Conservation (phyloP, 73 alveolate genomes). For the Stentor roeselii region DNA sequence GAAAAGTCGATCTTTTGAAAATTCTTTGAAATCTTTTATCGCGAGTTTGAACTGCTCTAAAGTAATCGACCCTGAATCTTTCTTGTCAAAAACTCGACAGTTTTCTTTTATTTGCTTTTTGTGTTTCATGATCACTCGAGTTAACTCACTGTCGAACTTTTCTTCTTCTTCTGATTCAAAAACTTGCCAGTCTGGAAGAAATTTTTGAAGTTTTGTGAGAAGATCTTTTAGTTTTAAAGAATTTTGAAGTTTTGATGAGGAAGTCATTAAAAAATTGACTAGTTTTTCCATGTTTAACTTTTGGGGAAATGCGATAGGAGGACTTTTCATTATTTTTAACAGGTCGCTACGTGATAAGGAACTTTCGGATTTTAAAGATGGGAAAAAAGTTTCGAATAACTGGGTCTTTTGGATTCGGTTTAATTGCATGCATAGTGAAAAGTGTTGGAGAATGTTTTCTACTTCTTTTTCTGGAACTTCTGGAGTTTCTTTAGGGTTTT, state of each 20-base stretch:
- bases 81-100: background rate
- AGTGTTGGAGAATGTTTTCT: background rate
- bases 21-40: background rate
- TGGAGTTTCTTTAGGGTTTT: background rate
- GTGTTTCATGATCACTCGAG: background rate
- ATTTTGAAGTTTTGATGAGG: background rate
- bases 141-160: slow-evolving; percentile 12
- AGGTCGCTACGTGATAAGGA: background rate
- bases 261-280: no score
- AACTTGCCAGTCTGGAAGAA: background rate
- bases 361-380: background rate
- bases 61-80: background rate
- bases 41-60: slow-evolving; percentile 6
- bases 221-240: background rate
- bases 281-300: no score
- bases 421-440: slow-evolving; percentile 12
- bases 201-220: background rate
- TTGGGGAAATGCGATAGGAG: no score
- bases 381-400: background rate
- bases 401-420: background rate
- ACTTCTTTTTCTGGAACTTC: background rate
- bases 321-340: no score
- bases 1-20: background rate
- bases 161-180: slow-evolving; percentile 25
- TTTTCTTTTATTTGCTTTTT: background rate